Evolutionary conservation across 1,284 basidiomycete genomes (phyloP).

Genomic region (Tilletia walkeri): DNA sequence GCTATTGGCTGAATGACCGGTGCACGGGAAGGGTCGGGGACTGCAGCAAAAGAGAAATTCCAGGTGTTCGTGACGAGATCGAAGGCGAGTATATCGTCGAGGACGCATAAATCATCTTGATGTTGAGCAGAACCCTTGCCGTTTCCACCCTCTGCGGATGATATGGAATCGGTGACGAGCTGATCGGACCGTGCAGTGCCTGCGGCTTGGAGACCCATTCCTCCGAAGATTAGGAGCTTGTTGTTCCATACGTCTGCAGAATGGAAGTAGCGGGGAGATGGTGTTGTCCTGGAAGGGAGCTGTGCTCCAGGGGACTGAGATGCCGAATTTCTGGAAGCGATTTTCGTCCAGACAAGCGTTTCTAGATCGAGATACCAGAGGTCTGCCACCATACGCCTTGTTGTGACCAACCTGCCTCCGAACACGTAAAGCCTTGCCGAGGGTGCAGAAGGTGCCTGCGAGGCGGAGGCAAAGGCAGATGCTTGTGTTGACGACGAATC

Average conservation of each 20-base stretch:
- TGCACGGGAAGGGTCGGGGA: background rate
- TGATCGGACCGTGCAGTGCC: constrained; percentile 16
- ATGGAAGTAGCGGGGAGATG: constrained; percentile 50
- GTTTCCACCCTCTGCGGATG: background rate
- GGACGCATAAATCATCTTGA: constrained; percentile 39
- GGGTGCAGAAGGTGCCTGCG: constrained; percentile 14
- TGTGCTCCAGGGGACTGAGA: background rate
- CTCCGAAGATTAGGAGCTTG: constrained; percentile 48
- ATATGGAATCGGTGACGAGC: background rate
- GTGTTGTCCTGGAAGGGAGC: constrained; percentile 20
- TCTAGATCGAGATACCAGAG: constrained; percentile 44
- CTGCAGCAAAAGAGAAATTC: constrained; percentile 32
- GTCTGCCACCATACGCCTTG: constrained; percentile 44
- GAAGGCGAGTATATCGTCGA: constrained; percentile 46
- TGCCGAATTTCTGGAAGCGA: background rate
- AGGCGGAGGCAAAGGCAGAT: background rate
- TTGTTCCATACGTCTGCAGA: constrained; percentile 47
- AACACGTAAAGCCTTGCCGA: constrained; percentile 40
- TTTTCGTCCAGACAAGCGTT: constrained; percentile 37
- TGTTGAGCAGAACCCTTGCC: background rate
- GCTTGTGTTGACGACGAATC: no score
- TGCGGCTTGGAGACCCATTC: constrained; percentile 41
- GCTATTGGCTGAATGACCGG: constrained; percentile 26
- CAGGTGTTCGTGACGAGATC: constrained; percentile 41
- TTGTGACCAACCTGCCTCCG: constrained; percentile 48